Conservation (phyloP, 225 moss, liverwort and hornwort species). For the Bryoerythrophyllum caledonicum region DNA sequence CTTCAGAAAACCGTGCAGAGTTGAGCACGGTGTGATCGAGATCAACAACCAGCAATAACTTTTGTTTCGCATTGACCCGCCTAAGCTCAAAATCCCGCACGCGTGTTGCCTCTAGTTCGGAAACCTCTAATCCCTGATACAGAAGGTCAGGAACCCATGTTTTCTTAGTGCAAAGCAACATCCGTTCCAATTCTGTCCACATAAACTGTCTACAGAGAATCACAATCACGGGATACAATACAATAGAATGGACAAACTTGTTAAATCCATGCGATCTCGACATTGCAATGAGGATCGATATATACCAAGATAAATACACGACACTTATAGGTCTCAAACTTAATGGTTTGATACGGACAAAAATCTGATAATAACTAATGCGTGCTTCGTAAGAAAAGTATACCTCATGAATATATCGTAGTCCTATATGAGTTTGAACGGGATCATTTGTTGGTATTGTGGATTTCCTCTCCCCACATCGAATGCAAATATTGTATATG, state of each 20-base stretch:
- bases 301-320: neutral
- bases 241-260: neutral
- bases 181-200: conserved; percentile 1
- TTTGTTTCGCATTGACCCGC: conserved; percentile 66
- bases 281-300: conserved; percentile 8
- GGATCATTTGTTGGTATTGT: conserved; percentile 71
- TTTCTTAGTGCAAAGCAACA: conserved; percentile 20
- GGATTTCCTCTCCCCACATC: conserved; percentile 80
- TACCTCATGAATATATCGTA: conserved; percentile 98
- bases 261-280: neutral
- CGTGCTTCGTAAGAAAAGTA: conserved; percentile 2
- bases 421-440: conserved; percentile 58
- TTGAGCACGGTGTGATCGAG: conserved; percentile 97
- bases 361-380: neutral
- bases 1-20: conserved; percentile 88
- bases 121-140: conserved; percentile 84
- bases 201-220: neutral
- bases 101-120: conserved; percentile 78
- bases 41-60: conserved; percentile 94
- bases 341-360: neutral
- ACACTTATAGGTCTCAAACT: neutral
- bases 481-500: conserved; percentile 91
- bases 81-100: conserved; percentile 83
- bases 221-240: neutral
- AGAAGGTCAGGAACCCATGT: conserved; percentile 16